Evolutionary conservation across 129 eudicot genomes (phyloP), one percentile per base, ranked within the genome.

Genomic region (Silybum marianum): DNA sequence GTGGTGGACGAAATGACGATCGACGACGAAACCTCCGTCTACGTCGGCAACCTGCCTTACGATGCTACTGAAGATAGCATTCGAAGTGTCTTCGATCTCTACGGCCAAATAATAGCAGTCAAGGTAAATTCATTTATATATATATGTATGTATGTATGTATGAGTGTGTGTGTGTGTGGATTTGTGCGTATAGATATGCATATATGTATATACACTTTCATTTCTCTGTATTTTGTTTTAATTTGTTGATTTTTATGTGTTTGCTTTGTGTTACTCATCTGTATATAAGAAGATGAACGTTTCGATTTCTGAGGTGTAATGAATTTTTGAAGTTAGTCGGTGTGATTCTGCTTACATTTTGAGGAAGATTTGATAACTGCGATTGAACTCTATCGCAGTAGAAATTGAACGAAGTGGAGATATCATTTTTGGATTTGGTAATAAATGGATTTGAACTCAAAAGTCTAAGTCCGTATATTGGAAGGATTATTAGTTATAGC

Each of bases 11-110:
- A 85, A 73, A 95, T 95, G 99, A 95, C 97, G 77, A 69, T 92
- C 32, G 95, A 93, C 90, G 99, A 92, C 58, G 91, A 90, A 1
- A 92, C 86, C 79, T 95, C 99, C 73, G 90, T 95, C 36, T 95
- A 95, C 75, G 97, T 95, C 13, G 99, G 99, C 38, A 93, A 95
- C 1, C 86, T 95, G 21, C 90, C 97, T 1, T 90, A 90, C 91
- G 92, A 90, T 75, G 88, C 91, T 76, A 85, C 89, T 76, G 97
- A 95, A 78, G 89, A 87, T 10, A 76, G 76, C 66, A 78, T 95
- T 78, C 97, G 95, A 77, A 70, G 84, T 28, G 88, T 70, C 40
- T 95, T 95, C 72, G 88, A 84, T 71, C 46, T 88, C 1, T 95
- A 90, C 87, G 97, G 99, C 13, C 87, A 86, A 70, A 78, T 95